These are phyloP conservation scores for Triticum turgidum DNA, from an alignment of 176 grass and related monocot species.

Conservation along the genomic window DNA sequence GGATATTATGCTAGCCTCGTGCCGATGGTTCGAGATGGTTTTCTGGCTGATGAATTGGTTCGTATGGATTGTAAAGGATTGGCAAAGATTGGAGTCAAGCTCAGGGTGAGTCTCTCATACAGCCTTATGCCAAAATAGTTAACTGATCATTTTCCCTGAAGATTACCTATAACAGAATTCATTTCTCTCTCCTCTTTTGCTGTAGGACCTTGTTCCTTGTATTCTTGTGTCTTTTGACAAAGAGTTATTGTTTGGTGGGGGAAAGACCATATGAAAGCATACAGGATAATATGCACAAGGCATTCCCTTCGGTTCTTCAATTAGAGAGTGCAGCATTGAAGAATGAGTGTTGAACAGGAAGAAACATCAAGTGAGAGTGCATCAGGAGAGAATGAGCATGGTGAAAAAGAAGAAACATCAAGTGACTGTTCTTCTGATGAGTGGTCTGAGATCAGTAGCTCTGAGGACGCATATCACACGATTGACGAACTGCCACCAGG, in stretches of 20 bases:
- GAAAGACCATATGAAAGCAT: conserved; percentile 45
- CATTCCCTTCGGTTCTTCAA: conserved; percentile 22
- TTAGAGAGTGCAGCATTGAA: conserved; percentile 28
- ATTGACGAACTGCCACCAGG: background rate
- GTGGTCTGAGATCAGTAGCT: conserved; percentile 18
- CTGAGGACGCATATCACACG: background rate
- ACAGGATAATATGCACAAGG: conserved; percentile 27
- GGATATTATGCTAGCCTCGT: conserved; percentile 72
- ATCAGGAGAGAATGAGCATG: conserved; percentile 20
- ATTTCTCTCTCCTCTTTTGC: background rate
- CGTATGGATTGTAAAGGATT: conserved; percentile 80
- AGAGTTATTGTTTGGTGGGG: conserved; percentile 82
- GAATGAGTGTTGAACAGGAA: conserved; percentile 20
- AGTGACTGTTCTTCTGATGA: conserved; percentile 29
- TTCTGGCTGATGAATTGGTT: conserved; percentile 63
- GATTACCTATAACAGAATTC: background rate
- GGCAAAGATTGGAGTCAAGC: conserved; percentile 91
- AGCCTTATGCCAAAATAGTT: background rate
- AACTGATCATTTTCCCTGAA: background rate
- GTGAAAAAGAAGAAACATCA: conserved; percentile 19
- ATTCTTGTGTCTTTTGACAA: conserved; percentile 73
- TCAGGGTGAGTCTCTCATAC: conserved; percentile 57
- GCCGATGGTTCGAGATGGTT: conserved; percentile 59
- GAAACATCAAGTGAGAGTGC: conserved; percentile 5
- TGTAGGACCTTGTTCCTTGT: conserved; percentile 86